Conservation (phyloP, 225 moss, liverwort and hornwort genomes). For the Marchantia polymorpha region DNA sequence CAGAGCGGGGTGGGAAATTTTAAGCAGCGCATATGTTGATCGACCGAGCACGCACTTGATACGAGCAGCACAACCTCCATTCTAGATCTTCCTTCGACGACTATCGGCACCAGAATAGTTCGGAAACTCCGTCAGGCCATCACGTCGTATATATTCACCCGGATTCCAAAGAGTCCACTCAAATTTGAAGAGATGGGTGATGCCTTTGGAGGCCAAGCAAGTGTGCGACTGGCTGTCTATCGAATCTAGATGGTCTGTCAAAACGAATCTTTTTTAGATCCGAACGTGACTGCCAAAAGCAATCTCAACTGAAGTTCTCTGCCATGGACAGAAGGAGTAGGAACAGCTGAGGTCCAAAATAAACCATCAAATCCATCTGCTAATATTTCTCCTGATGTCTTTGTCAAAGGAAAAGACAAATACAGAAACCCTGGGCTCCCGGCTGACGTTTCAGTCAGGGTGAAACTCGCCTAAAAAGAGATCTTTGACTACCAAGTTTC, state of each 20-base stretch:
- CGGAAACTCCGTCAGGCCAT: neutral
- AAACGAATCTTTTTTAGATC: neutral
- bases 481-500: neutral
- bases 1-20: too few relatives aligned
- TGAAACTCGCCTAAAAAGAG: neutral
- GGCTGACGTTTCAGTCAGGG: neutral
- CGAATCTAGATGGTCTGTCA: neutral
- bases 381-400: neutral
- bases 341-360: neutral
- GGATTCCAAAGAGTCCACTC: neutral
- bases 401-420: neutral
- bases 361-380: neutral
- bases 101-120: neutral
- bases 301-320: neutral
- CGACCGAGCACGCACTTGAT: neutral
- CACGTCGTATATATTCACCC: neutral
- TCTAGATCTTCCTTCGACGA: neutral
- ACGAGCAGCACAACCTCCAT: constrained; percentile 1
- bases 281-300: neutral
- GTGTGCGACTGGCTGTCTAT: neutral
- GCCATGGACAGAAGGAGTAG: neutral
- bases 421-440: too few relatives aligned
- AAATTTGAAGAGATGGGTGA: neutral
- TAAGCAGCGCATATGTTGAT: neutral
- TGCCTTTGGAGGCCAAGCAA: neutral